Evolutionary conservation across 768 basidiomycete species (phyloP), one percentile per base, ranked within the genome.

Genomic region (Cystofilobasidium capitatum): DNA sequence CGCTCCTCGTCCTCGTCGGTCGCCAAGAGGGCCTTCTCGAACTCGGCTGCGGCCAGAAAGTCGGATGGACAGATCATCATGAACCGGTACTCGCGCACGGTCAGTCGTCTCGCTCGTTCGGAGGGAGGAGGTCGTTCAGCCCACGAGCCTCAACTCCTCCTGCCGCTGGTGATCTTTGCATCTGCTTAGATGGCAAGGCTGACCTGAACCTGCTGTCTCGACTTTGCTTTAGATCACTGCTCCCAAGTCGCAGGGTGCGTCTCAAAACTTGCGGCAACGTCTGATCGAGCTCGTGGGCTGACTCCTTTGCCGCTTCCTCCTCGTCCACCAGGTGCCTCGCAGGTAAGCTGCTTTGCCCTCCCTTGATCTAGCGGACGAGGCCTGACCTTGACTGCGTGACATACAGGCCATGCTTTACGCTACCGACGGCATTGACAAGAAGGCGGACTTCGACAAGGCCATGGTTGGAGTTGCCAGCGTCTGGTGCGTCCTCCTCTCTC

Each of bases 401-500:
- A 14, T 65, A 70, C 24, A 94, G 89, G 96, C 96, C 39, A 98
- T 99, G 96, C 80, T 99, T 58, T 99, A 92, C 78, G 96, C 92
- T n/a, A 99, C 96, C 0, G 96, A 97, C 40, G 93, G 90, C 36
- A 83, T 99, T 70, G 79, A 82, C 31, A 79, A 73, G 20, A 88
- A 94, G 71, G 82, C 81, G 2, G 96, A 99, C 80, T 88, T 99
- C 70, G 80, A 89, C 74, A 97, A 94, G 76, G 86, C 93, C 54
- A 97, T 98, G 93, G 89, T 99, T 65, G 96, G 96, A 59, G 85
- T 99, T 33, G 96, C 86, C 13, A 94, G 91, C 72, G 88, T 99
- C 40, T 99, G 96, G 96, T 92, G 75, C 76, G 86, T 79, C 36
- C 65, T 13, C 33, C 37, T 47, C 47, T 24, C n/a, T 33, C 36